Evolutionary conservation across 441 rosid species (phyloP).

Genomic region (Populus trichocarpa): DNA sequence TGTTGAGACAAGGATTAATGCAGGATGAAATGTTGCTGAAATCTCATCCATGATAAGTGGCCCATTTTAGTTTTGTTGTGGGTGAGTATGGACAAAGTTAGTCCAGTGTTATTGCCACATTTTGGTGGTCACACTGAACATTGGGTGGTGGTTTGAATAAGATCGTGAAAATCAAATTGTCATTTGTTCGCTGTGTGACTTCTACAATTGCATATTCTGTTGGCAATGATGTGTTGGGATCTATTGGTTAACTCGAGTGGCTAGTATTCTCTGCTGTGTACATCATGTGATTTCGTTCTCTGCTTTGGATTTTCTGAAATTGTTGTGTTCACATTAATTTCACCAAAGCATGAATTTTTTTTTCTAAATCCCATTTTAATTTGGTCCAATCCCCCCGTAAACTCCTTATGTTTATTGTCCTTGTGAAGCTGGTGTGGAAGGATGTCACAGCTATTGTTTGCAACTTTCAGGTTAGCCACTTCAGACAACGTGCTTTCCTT

Average conservation of each 20-base stretch:
- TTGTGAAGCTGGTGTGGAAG: background rate
- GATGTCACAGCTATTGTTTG: background rate
- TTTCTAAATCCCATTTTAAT: no score
- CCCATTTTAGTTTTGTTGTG: background rate
- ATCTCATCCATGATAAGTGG: background rate
- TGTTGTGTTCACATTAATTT: background rate
- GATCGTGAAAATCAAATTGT: background rate
- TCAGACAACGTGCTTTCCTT: conserved; percentile 66
- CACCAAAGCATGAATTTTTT: background rate
- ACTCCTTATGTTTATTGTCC: background rate
- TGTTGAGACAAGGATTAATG: background rate
- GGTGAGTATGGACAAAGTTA: background rate
- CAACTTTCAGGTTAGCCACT: conserved; percentile 55
- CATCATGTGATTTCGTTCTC: background rate
- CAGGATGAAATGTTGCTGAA: background rate
- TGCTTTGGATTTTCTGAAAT: background rate
- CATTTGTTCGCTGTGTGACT: background rate
- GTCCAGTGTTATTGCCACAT: background rate
- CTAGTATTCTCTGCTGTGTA: background rate
- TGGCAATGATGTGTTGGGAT: background rate
- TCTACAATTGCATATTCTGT: no score
- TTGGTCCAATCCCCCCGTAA: background rate
- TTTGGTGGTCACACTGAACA: background rate
- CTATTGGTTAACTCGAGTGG: background rate
- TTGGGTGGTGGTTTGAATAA: background rate